Evolutionary conservation across 2,329 filamentous ascomycete species (phyloP).

Genomic region (Chaetothyriales sp.): DNA sequence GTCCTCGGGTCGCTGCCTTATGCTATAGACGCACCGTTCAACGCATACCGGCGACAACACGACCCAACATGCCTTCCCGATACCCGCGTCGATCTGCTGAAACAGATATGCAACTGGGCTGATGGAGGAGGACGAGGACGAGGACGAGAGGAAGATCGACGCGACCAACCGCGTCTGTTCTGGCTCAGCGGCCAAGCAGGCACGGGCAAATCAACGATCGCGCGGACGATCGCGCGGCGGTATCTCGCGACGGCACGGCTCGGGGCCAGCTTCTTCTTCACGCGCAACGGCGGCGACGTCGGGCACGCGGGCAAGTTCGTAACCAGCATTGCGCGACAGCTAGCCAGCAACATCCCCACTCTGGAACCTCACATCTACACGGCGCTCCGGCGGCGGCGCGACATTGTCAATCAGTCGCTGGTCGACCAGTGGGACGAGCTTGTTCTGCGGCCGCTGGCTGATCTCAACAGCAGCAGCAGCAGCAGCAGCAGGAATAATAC

Average conservation of each 20-base stretch:
- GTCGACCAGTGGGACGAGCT: constrained; percentile 20
- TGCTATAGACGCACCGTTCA: constrained; percentile 6
- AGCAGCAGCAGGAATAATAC: not conserved
- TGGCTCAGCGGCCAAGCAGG: constrained; percentile 28
- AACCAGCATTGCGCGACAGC: constrained; percentile 26
- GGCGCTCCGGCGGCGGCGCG: constrained; percentile 17
- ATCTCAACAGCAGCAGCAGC: not conserved
- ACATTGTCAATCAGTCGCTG: constrained; percentile 17
- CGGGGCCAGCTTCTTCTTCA: constrained; percentile 23
- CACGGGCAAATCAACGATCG: constrained; percentile 25
- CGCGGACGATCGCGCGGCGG: constrained; percentile 21
- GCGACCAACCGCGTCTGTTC: constrained; percentile 18
- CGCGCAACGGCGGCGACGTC: constrained; percentile 27
- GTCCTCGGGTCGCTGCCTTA: constrained; percentile 9
- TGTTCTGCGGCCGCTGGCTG: constrained; percentile 16
- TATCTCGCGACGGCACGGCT: not conserved
- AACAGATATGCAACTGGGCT: constrained; percentile 18
- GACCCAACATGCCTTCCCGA: constrained; percentile 3
- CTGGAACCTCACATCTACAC: constrained; percentile 15
- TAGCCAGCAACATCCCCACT: constrained; percentile 19
- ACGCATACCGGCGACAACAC: constrained; percentile 3
- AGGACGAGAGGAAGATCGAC: constrained; percentile 9
- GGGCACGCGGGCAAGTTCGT: constrained; percentile 25
- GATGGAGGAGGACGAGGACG: constrained; percentile 2
- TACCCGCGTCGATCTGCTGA: constrained; percentile 6